A percentile compares a stretch with the other conserved stretches of the same genome.
Evolutionary conservation across 495 filamentous ascomycete species (phyloP).

Genomic region (Aspergillus wentii): DNA sequence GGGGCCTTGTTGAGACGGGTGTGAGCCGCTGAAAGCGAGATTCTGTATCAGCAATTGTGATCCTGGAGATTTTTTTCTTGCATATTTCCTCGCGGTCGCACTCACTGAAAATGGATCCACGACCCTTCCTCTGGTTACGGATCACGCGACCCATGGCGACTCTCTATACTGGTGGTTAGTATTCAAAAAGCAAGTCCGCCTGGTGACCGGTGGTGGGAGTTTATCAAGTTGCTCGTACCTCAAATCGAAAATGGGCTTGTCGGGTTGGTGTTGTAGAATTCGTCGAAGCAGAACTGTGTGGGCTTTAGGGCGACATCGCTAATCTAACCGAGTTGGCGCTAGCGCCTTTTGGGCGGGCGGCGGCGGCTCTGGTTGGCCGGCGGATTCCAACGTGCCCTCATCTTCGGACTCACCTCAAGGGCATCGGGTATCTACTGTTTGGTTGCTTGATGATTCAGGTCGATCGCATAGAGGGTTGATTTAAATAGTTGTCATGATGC

Average conservation of each 20-base stretch:
- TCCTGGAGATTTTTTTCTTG: not conserved
- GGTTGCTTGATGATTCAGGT: too few species aligned
- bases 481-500: too few species aligned
- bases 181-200: slow-evolving; percentile 26
- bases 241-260: slow-evolving; percentile 47
- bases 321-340: slow-evolving; percentile 40
- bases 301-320: slow-evolving; percentile 47
- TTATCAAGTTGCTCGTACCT: slow-evolving; percentile 35
- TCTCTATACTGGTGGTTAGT: slow-evolving; percentile 42
- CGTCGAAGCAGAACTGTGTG: slow-evolving; percentile 42
- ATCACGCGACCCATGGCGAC: slow-evolving; percentile 77
- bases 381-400: too few species aligned
- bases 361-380: too few species aligned
- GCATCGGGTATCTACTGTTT: too few species aligned
- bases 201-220: slow-evolving; percentile 29
- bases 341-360: slow-evolving; percentile 16
- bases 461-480: too few species aligned
- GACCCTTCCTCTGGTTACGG: slow-evolving; percentile 96
- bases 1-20: slow-evolving; percentile 90
- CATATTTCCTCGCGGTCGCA: slow-evolving; percentile 31
- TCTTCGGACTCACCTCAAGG: too few species aligned
- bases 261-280: slow-evolving; percentile 40
- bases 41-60: slow-evolving; percentile 36
- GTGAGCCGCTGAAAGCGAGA: slow-evolving; percentile 57
- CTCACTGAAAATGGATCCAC: slow-evolving; percentile 97